Evolutionary conservation across 441 rosid genomes (phyloP).

Genomic region (Gossypium davidsonii): DNA sequence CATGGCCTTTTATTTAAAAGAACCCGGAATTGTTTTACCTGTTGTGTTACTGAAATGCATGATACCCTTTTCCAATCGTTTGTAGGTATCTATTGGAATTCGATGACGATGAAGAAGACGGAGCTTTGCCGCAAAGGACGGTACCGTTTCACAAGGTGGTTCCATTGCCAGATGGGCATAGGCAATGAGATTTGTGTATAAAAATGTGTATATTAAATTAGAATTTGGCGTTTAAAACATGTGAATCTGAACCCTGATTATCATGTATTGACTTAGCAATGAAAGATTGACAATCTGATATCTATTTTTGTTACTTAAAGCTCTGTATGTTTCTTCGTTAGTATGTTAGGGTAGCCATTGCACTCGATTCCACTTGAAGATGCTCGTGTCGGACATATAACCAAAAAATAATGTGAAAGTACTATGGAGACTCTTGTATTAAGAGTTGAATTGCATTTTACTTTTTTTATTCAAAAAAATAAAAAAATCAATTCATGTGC

Average conservation of each 20-base stretch:
- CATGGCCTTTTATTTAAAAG: not conserved
- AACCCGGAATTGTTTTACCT: no score
- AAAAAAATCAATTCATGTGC: no score
- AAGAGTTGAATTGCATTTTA: no score
- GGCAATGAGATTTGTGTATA: slow-evolving; percentile 38
- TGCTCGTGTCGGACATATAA: no score
- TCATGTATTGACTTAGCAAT: not conserved
- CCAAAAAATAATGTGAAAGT: no score
- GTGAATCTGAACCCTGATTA: slow-evolving; percentile 7
- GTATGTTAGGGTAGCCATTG: no score
- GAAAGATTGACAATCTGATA: not conserved
- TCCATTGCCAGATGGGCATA: slow-evolving; percentile 70
- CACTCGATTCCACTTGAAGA: not conserved
- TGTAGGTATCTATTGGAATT: slow-evolving; percentile 76
- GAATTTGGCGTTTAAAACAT: slow-evolving; percentile 9
- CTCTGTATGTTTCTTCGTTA: not conserved
- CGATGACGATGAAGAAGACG: slow-evolving; percentile 90
- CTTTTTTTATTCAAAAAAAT: no score
- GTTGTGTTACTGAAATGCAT: not conserved
- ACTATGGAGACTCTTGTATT: no score
- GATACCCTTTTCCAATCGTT: not conserved
- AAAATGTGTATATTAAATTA: slow-evolving; percentile 5
- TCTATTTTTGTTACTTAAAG: not conserved
- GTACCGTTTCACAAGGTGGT: slow-evolving; percentile 82
- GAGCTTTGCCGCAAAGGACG: slow-evolving; percentile 68